Evolutionary conservation across 2,329 filamentous ascomycete species (phyloP), one percentile per base, ranked within the genome.

Genomic region (Fusarium guadeloupense): DNA sequence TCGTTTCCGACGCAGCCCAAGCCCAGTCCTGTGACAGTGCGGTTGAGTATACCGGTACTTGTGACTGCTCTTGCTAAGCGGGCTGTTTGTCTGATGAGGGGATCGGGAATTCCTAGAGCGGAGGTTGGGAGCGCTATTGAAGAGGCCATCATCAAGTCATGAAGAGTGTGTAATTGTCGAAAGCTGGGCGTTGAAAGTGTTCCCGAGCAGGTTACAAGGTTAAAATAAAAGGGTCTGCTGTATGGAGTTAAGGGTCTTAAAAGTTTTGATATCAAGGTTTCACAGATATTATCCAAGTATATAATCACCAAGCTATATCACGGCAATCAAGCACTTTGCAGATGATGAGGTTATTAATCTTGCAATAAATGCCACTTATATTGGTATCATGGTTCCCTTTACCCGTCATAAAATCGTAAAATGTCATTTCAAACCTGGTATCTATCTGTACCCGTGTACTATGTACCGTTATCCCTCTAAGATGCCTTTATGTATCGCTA

Each of bases 61-160:
- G 54, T 70, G 9, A 37, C 49, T 12, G 62, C 64, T 13, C 40
- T 70, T 6, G 63, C 67, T 23, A 55, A 46, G 16, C 56, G 52
- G 21, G 53, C 54, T 2, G 52, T 68, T 3, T 70, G 68, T 23
- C 39, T 70, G 10, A 62, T 69, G 59, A 51, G 68, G 6, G 68
- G 68, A 13, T 68, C 68, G 1, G 68, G 68, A 10, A 68, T 66
- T 40, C 64, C 68, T 10, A 62, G 67, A 40, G 58, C 66, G 5
- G 63, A 69, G 30, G 53, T 70, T 21, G 68, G 68, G n/a, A 54
- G 49, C 12, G 68, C 68, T 14, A 70, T 70, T 23, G 63, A 70
- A n/a, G 65, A 66, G 19, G 62, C 62, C 12, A 45, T 70, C 31
- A 35, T 62, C 52, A 53, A 58, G 25, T 19, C 34, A 19, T 40